Base-by-base conservation (phyloP, 306 rosid genomes). In the Carpinus viminea region DNA sequence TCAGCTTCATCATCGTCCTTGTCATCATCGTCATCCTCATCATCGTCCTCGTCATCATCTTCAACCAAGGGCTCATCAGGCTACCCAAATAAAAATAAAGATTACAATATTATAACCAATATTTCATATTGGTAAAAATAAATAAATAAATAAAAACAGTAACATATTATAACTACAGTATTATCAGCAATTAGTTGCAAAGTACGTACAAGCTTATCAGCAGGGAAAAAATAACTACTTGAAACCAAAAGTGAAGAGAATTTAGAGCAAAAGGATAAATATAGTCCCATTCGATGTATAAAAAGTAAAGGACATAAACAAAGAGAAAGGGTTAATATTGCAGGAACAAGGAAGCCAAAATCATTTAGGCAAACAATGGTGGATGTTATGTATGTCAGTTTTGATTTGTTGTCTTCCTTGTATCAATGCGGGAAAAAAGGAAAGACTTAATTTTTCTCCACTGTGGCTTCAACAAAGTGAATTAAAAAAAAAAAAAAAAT, bases 1-100 rank as follows among this genome's bases (percentile, higher is more conserved):
- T 94, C 98, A 0, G 12, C 92, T 57, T 86, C 84, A 36, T 88
- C 96, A 8, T 90, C 92, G 20, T 88, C 91, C 69, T 88, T 79
- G 53, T 86, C 86, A 48, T 87, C 92, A 48, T 89, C 93, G 0
- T 91, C 97, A 0, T 92, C 93, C 0, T 94, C 98, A 0, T 94
- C 96, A 0, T 94, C 97, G 0, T 90, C 95, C 0, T 89, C 97
- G 0, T 91, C 94, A 1, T 92, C 97, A 12, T 92, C 97, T 74
- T 94, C 97, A 26, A 92, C 87, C 36, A 90, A 76, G 21, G 97
- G 97, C 70, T 91, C 90, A 80, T 94, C 98, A 20, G 86, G 74
- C 98, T 92, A 8, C 70, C 84, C 74, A 53, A 47, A 57, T 47
- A 31, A 69, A 69, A 73, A 4, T 0, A 74, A 24, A 18, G 52